Evolutionary conservation across 1,284 basidiomycete genomes (phyloP), one percentile per base, ranked within the genome.

Genomic region (Cerrena zonata): DNA sequence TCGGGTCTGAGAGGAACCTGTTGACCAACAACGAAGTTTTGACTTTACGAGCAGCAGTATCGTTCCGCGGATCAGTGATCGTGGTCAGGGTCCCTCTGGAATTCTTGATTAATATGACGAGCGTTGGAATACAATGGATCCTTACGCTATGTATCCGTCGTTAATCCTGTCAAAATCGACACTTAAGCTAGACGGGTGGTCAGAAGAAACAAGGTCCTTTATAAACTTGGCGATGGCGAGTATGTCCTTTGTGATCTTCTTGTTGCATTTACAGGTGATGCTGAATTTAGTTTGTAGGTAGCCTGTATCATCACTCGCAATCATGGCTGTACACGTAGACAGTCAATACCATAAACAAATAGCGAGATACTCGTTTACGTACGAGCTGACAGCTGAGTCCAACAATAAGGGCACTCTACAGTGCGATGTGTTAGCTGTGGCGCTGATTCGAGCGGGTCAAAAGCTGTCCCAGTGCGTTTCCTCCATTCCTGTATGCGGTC

Each of bases 221-320:
- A 49, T 50, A 36, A 56, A 56, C 44, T 58, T 58, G 24, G 39
- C 37, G 1, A 55, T 50, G 3, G 48, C 53, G 2, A 58, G 45
- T 23, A 34, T 44, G 24, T 56, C 57, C 26, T 45, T 56, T 19
- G 50, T 53, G 11, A 54, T 18, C 4, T 21, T n/a, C 34, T 49
- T 18, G 15, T 39, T 25, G 42, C 57, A 58, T 2, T 22, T 13
- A 37, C 57, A 58, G 18, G 26, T 45, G 25, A 34, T 5, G 12
- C 15, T 18, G 42, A 58, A 58, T 11, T 51, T 23, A 19, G 47
- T 40, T 25, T 58, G 57, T 3, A 50, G 27, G 27, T 57, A 57
- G 3, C 55, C 55, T 13, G 38, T 50, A 22, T 48, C 55, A 1
- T 47, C 24, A 4, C 21, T 21, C 7, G 30, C 41, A 5, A 54